phyloP scores from a whole-genome alignment of 768 basidiomycete species.

The Pulveroboletus sp. region DNA sequence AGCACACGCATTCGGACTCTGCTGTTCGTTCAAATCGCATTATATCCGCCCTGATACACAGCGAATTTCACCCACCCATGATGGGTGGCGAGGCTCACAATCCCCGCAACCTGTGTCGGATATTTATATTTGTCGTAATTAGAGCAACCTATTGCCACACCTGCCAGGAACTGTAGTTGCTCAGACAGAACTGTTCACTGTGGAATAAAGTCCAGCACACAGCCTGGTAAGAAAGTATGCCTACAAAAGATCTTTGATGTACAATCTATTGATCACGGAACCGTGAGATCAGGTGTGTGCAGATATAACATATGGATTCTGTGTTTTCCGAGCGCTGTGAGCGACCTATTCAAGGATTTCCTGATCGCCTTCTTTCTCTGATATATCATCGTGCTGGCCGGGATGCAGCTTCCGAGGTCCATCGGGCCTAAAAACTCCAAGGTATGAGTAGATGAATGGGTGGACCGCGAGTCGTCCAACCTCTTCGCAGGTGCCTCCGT shows the following conservation, averaged over 20 bases:
- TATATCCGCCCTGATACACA: conserved; percentile 47
- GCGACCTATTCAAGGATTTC: conserved; percentile 9
- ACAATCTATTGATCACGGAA: conserved; percentile 39
- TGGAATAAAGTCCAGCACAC: neutral
- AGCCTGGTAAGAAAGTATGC: too few relatives aligned
- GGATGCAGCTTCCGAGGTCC: neutral
- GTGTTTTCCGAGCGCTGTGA: conserved; percentile 4
- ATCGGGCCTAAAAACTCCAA: conserved; percentile 13
- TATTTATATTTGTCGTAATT: neutral
- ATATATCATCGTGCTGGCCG: neutral
- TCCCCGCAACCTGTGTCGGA: conserved; percentile 33
- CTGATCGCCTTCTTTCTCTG: too few relatives aligned
- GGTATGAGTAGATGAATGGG: neutral
- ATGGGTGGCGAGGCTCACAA: conserved; percentile 41
- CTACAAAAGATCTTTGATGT: conserved; percentile 32
- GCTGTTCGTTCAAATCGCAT: conserved; percentile 38
- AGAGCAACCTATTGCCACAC: too few relatives aligned
- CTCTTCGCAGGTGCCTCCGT: conserved; percentile 19
- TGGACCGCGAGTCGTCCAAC: too few relatives aligned
- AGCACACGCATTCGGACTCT: conserved; percentile 30
- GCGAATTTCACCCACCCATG: conserved; percentile 31
- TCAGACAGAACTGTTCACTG: conserved; percentile 13
- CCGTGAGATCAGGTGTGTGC: conserved; percentile 30
- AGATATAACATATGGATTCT: conserved; percentile 35
- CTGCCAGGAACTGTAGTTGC: conserved; percentile 8